Evolutionary conservation across 371 early-diverging fungal genomes (phyloP).

Genomic region (Astathelohania contejeani): DNA sequence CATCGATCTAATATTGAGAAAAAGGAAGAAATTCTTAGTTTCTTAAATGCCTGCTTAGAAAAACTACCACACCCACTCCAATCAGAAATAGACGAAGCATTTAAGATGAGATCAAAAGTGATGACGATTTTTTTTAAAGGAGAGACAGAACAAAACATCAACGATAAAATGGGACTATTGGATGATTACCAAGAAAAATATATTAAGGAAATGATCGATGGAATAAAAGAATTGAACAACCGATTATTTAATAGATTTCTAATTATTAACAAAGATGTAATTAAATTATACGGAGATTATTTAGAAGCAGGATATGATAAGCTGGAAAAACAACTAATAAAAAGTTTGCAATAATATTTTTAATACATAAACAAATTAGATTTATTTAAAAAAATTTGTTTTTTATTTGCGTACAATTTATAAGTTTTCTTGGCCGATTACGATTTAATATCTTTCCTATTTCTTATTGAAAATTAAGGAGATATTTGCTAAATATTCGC

Average conservation of each 20-base stretch:
- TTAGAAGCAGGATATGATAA: no score
- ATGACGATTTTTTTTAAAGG: slow-evolving; percentile 1
- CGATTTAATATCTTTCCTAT: no score
- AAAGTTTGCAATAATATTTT: no score
- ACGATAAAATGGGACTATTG: slow-evolving; percentile 8
- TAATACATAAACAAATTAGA: no score
- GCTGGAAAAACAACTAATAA: no score
- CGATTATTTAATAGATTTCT: slow-evolving; percentile 4
- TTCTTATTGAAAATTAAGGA: no score
- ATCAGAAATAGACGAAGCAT: slow-evolving; percentile 30
- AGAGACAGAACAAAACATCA: slow-evolving; percentile 8
- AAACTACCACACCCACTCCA: slow-evolving; percentile 12
- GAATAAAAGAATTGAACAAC: slow-evolving; percentile 18
- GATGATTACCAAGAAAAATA: slow-evolving; percentile 28
- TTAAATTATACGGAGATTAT: no score
- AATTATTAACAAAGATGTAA: slow-evolving; percentile 8
- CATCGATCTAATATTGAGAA: slow-evolving; percentile 20
- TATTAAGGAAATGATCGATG: slow-evolving; percentile 14
- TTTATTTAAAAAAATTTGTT: no score
- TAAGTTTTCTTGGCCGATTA: no score
- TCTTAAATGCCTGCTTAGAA: slow-evolving; percentile 25
- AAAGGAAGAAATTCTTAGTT: slow-evolving; percentile 37
- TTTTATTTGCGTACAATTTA: no score
- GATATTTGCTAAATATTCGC: no score
- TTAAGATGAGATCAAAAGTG: slow-evolving; percentile 32